A percentile compares a stretch with the other conserved stretches of the same genome.
Conservation (phyloP, 2,329 filamentous ascomycete genomes). For the Aspergillus pseudonomiae region DNA sequence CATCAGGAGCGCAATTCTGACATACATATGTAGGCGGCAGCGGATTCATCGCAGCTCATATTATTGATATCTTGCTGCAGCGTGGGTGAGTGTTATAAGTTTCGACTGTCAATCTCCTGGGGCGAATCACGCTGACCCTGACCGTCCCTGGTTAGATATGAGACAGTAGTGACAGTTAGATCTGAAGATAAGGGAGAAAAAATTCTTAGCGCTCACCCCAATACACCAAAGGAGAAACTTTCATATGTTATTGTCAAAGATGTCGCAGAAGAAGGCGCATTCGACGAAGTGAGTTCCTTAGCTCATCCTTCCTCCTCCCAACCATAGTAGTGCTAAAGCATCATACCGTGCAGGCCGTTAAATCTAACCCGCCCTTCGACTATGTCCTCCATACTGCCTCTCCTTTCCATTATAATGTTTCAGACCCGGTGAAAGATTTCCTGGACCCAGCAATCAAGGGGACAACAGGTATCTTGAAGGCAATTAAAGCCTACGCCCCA, state of each 20-base stretch:
- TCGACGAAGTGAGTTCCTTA: slow-evolving; percentile 55
- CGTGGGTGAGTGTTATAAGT: slow-evolving; percentile 43
- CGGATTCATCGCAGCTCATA: slow-evolving; percentile 68
- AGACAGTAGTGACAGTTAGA: slow-evolving; percentile 65
- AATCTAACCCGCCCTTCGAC: slow-evolving; percentile 68
- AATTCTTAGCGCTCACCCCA: slow-evolving; percentile 59
- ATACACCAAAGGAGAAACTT: slow-evolving; percentile 58
- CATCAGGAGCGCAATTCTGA: slow-evolving; percentile 14
- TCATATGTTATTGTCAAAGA: slow-evolving; percentile 72
- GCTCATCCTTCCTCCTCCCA: background rate
- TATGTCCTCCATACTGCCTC: slow-evolving; percentile 74
- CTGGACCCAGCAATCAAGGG: slow-evolving; percentile 66
- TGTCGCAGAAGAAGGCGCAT: slow-evolving; percentile 70
- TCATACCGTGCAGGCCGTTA: slow-evolving; percentile 48
- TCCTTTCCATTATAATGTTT: slow-evolving; percentile 73
- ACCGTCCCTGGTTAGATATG: slow-evolving; percentile 47
- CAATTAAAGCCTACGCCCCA: slow-evolving; percentile 63
- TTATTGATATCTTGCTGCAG: slow-evolving; percentile 62
- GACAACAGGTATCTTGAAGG: slow-evolving; percentile 64
- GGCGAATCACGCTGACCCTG: slow-evolving; percentile 9
- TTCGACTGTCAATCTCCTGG: background rate
- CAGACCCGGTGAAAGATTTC: slow-evolving; percentile 67
- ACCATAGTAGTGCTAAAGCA: slow-evolving; percentile 1
- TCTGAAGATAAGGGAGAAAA: slow-evolving; percentile 64
- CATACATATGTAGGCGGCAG: slow-evolving; percentile 52